These are phyloP conservation scores for Imleria badia DNA, from an alignment of 768 basidiomycete species.

Conservation along the genomic window DNA sequence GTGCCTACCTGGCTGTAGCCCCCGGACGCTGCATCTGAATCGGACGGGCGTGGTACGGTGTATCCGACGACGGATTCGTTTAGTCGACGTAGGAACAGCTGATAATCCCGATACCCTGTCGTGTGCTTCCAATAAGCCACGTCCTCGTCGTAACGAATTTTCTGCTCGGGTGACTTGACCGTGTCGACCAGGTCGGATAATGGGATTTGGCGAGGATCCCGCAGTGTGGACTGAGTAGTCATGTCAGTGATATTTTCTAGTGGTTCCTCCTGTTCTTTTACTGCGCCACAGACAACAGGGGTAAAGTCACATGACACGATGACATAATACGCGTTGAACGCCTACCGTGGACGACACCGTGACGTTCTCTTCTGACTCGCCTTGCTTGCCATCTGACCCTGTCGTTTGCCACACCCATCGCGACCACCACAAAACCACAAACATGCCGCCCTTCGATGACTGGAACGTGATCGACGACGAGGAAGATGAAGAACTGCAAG, in stretches of 20 bases:
- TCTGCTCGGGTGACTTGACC: slow-evolving; percentile 40
- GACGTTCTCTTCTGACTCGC: slow-evolving; percentile 4
- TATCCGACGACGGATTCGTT: slow-evolving; percentile 76
- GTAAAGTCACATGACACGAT: slow-evolving; percentile 19
- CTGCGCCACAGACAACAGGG: neutral
- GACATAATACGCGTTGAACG: slow-evolving; percentile 27
- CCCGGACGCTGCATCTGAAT: neutral
- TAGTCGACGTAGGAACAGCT: slow-evolving; percentile 70
- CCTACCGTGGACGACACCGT: neutral
- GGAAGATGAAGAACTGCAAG: slow-evolving; percentile 81
- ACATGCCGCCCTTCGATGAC: slow-evolving; percentile 72
- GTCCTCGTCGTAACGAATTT: slow-evolving; percentile 72
- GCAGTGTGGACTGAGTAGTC: slow-evolving; percentile 17
- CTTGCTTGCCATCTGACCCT: neutral
- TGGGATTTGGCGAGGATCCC: slow-evolving; percentile 33
- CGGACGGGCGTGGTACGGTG: slow-evolving; percentile 42
- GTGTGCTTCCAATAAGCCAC: slow-evolving; percentile 71
- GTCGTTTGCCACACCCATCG: neutral
- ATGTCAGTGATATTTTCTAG: slow-evolving; percentile 1
- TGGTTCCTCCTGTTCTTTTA: neutral
- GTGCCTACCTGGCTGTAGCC: slow-evolving; percentile 20
- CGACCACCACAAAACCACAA: neutral
- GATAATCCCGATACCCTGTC: slow-evolving; percentile 70
- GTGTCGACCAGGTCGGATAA: slow-evolving; percentile 20
- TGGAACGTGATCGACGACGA: slow-evolving; percentile 81